A percentile compares a stretch with the other conserved stretches of the same genome.
phyloP scores from a whole-genome alignment of 768 basidiomycete species.

The Hypsizygus marmoreus region DNA sequence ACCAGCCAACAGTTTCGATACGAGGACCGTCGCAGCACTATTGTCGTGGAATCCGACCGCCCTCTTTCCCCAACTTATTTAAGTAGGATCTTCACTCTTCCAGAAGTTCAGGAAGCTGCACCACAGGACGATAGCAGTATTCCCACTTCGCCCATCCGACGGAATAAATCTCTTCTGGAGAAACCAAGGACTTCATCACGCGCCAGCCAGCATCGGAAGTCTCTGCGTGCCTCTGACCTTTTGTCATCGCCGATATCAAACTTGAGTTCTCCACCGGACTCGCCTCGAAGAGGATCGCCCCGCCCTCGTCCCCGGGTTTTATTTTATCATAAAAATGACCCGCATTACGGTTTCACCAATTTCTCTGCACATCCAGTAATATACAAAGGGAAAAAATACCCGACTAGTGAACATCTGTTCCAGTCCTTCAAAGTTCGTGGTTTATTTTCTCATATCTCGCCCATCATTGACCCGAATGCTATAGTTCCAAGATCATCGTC shows the following conservation, averaged over 20 bases:
- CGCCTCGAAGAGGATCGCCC: constrained; percentile 20
- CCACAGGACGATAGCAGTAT: constrained; percentile 3
- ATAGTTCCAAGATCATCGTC: constrained; percentile 61
- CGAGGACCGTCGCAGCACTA: constrained; percentile 48
- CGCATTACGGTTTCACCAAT: constrained; percentile 74
- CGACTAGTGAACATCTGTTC: constrained; percentile 78
- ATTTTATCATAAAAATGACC: constrained; percentile 66
- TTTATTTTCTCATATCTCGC: background rate
- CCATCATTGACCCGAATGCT: constrained; percentile 10
- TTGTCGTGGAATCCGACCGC: constrained; percentile 46
- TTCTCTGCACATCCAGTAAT: constrained; percentile 67
- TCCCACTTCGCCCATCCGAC: background rate
- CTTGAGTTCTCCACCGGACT: constrained; percentile 14
- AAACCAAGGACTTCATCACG: constrained; percentile 5
- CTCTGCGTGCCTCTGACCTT: background rate
- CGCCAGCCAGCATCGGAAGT: constrained; percentile 4
- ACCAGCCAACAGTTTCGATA: constrained; percentile 45
- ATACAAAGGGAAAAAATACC: constrained; percentile 65
- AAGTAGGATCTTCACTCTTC: constrained; percentile 40
- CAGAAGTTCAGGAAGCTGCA: constrained; percentile 30
- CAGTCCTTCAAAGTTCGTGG: constrained; percentile 70
- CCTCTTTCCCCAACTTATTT: constrained; percentile 39
- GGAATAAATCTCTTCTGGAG: background rate
- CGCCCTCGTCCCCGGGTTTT: constrained; percentile 42
- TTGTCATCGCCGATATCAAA: background rate